These are phyloP conservation scores for Lepiota brunneoincarnata DNA, from an alignment of 768 basidiomycete genomes.

Conservation along the genomic window DNA sequence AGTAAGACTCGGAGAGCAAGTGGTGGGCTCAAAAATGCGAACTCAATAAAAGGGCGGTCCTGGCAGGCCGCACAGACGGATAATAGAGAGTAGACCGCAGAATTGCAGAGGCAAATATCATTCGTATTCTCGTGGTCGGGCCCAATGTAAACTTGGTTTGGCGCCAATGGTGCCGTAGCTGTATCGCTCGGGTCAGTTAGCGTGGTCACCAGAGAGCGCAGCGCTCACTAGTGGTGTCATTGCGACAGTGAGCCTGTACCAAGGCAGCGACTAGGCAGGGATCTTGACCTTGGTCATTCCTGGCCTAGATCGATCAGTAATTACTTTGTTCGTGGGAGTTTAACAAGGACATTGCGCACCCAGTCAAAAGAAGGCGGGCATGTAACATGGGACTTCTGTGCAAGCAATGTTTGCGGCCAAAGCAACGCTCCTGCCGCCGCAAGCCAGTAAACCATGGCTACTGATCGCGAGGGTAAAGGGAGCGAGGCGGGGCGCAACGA, in stretches of 20 bases:
- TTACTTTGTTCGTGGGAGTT: conserved; percentile 2
- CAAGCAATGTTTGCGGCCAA: neutral
- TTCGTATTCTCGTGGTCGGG: conserved; percentile 3
- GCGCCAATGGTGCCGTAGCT: conserved; percentile 8
- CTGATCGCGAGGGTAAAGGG: neutral
- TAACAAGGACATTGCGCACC: conserved; percentile 12
- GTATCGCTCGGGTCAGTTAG: neutral
- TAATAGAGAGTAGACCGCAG: conserved; percentile 29
- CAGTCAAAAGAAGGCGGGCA: conserved; percentile 13
- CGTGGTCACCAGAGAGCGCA: neutral
- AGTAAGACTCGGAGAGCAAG: neutral
- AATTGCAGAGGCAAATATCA: conserved; percentile 28
- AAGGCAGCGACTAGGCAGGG: conserved; percentile 20
- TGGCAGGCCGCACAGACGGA: conserved; percentile 31
- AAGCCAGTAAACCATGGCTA: neutral
- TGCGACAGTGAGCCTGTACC: conserved; percentile 14
- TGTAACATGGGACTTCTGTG: conserved; percentile 4
- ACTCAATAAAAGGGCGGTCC: conserved; percentile 13
- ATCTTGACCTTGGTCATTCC: conserved; percentile 18
- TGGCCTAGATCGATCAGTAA: conserved; percentile 11
- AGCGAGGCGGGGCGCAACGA: neutral
- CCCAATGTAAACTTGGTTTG: conserved; percentile 13
- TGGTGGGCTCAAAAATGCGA: neutral
- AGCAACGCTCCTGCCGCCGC: neutral
- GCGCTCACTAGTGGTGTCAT: conserved; percentile 1